Evolutionary conservation across 116 monocot genomes (phyloP).

Genomic region (Phalaenopsis hybrid): DNA sequence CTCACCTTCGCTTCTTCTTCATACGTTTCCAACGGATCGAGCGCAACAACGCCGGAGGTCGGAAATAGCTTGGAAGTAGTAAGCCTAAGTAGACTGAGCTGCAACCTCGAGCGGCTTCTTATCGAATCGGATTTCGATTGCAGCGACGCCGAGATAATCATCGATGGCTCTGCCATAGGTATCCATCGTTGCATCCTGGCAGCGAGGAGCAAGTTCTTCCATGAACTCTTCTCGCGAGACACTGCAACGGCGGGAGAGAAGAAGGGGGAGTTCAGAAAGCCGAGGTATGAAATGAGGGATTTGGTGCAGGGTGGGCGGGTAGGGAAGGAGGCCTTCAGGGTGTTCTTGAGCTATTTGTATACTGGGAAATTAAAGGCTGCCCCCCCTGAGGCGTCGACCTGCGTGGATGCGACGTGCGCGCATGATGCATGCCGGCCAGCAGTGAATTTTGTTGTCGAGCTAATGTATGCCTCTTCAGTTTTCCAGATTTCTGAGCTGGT

Average conservation of each 20-base stretch:
- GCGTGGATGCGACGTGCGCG: constrained; percentile 54
- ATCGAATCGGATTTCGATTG: constrained; percentile 50
- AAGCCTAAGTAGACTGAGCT: constrained; percentile 63
- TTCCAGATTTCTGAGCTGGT: constrained; percentile 79
- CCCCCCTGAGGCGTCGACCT: constrained; percentile 51
- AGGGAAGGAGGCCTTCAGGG: constrained; percentile 70
- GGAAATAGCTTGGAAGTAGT: constrained; percentile 44
- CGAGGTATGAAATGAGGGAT: constrained; percentile 42
- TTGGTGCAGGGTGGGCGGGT: constrained; percentile 48
- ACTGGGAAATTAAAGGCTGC: constrained; percentile 67
- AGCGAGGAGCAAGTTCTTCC: constrained; percentile 72
- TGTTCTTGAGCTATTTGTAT: constrained; percentile 70
- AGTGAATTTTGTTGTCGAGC: constrained; percentile 61
- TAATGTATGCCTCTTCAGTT: constrained; percentile 64
- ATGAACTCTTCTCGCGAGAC: constrained; percentile 34
- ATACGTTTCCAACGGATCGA: constrained; percentile 47
- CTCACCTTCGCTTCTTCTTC: constrained; percentile 56
- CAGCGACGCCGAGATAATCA: constrained; percentile 73
- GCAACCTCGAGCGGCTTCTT: constrained; percentile 64
- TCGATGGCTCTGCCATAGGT: constrained; percentile 52
- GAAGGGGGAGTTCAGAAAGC: constrained; percentile 14
- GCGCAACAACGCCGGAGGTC: constrained; percentile 2
- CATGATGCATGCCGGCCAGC: constrained; percentile 87
- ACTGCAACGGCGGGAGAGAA: constrained; percentile 5
- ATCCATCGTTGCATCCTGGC: constrained; percentile 89